These are phyloP conservation scores for Solanum chaucha DNA, from an alignment of 257 asterid genomes.

Conservation along the genomic window DNA sequence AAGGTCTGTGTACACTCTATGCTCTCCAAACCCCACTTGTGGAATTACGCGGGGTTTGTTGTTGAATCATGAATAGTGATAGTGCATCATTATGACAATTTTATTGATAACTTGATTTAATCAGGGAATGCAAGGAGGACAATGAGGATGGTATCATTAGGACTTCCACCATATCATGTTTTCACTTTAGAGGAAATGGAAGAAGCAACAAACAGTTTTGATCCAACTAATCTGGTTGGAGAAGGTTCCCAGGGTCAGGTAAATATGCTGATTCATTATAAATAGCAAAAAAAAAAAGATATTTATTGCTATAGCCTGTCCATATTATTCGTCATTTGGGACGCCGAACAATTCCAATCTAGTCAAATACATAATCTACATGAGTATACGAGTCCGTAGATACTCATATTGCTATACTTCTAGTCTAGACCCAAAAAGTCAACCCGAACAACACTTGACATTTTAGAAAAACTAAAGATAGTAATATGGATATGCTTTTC, in stretches of 20 bases:
- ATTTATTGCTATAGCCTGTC: no score
- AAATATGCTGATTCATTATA: not conserved
- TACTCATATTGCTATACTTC: not conserved
- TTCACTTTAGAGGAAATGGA: conserved; percentile 88
- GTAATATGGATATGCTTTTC: not conserved
- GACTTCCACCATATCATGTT: conserved; percentile 83
- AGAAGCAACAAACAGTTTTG: conserved; percentile 82
- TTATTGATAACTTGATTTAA: not conserved
- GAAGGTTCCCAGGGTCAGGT: conserved; percentile 93
- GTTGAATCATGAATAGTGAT: not conserved
- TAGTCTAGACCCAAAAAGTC: not conserved
- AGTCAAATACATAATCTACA: not conserved
- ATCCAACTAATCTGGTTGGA: conserved; percentile 63
- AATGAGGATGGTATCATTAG: conserved; percentile 69
- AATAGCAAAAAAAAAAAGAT: not conserved
- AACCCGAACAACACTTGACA: not conserved
- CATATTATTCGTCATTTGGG: not conserved
- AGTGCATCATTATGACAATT: not conserved
- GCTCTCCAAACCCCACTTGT: not conserved
- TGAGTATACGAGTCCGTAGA: not conserved
- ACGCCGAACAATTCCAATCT: not conserved
- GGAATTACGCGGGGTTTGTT: not conserved
- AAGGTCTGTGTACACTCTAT: not conserved
- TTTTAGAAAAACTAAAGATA: not conserved
- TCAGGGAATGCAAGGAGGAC: conserved; percentile 59